Conservation (phyloP, 371 early-diverging fungal genomes). For the Circinella umbellata region DNA sequence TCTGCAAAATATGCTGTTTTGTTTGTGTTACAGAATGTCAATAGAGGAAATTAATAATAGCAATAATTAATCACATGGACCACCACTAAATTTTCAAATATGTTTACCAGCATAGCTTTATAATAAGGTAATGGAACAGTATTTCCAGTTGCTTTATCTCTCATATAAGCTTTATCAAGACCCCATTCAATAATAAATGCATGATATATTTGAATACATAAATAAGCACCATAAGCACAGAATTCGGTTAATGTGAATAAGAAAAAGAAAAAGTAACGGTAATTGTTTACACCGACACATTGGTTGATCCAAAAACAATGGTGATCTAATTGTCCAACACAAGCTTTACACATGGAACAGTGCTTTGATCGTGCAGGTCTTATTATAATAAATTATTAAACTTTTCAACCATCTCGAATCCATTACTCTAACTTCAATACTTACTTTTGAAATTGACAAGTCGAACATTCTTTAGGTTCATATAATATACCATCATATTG, state of each 20-base stretch:
- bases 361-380: conserved; percentile 80
- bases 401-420: background rate
- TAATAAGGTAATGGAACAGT: conserved; percentile 37
- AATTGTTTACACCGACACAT: conserved; percentile 78
- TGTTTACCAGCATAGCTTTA: conserved; percentile 47
- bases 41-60: background rate
- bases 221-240: conserved; percentile 68
- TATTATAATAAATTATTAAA: conserved; percentile 18
- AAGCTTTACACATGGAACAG: conserved; percentile 74
- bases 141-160: conserved; percentile 40
- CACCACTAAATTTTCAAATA: background rate
- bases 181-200: conserved; percentile 61
- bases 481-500: conserved; percentile 69
- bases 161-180: conserved; percentile 40
- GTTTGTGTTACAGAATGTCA: background rate
- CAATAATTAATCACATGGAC: background rate
- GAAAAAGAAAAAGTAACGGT: conserved; percentile 73
- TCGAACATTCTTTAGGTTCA: conserved; percentile 64
- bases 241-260: conserved; percentile 63
- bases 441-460: conserved; percentile 72
- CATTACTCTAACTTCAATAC: background rate
- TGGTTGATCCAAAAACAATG: conserved; percentile 83
- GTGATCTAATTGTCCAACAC: conserved; percentile 74
- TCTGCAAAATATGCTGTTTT: conserved; percentile 60
- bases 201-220: conserved; percentile 61